Evolutionary conservation across 352 stramenopile genomes (phyloP).

Genomic region (Globisporangium carolinianum): DNA sequence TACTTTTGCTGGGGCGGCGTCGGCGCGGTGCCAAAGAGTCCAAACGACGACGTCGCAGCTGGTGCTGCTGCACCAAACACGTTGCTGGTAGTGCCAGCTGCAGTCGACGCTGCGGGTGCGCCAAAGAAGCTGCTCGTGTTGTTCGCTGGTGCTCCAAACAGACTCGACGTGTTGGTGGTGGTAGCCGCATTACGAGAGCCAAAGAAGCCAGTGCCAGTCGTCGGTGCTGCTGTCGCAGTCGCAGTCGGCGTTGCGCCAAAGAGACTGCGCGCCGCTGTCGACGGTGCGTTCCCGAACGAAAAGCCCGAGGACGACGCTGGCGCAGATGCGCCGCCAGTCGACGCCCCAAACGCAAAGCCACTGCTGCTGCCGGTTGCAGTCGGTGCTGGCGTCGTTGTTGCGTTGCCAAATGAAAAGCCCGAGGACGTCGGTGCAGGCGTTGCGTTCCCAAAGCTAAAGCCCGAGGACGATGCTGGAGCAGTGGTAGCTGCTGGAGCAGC

Average conservation of each 20-base stretch:
- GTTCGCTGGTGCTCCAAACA: constrained; percentile 15
- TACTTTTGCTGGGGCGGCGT: constrained; percentile 7
- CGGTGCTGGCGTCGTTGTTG: constrained; percentile 3
- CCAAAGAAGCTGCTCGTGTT: constrained; percentile 18
- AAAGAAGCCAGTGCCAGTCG: constrained; percentile 18
- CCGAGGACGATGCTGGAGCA: constrained; percentile 4
- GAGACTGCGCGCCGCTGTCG: constrained; percentile 11
- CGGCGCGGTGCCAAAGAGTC: constrained; percentile 10
- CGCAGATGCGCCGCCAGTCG: no score
- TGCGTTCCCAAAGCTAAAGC: constrained; percentile 24
- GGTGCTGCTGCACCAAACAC: constrained; percentile 6
- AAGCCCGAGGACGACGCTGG: constrained; percentile 11
- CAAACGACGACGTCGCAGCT: constrained; percentile 14
- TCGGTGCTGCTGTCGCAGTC: constrained; percentile 4
- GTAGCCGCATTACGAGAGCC: constrained; percentile 8
- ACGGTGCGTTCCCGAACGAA: constrained; percentile 19
- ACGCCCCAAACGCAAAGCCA: constrained; percentile 4
- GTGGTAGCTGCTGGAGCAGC: neutral
- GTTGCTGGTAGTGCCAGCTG: constrained; percentile 7
- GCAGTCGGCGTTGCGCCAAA: constrained; percentile 14
- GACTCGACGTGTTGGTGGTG: constrained; percentile 8
- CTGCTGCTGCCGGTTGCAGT: constrained; percentile 15
- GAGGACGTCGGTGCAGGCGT: constrained; percentile 3
- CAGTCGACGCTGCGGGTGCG: neutral
- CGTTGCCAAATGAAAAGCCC: constrained; percentile 18